Base-by-base conservation (phyloP, 331 rosid genomes). In the Stylosanthes scabra region DNA sequence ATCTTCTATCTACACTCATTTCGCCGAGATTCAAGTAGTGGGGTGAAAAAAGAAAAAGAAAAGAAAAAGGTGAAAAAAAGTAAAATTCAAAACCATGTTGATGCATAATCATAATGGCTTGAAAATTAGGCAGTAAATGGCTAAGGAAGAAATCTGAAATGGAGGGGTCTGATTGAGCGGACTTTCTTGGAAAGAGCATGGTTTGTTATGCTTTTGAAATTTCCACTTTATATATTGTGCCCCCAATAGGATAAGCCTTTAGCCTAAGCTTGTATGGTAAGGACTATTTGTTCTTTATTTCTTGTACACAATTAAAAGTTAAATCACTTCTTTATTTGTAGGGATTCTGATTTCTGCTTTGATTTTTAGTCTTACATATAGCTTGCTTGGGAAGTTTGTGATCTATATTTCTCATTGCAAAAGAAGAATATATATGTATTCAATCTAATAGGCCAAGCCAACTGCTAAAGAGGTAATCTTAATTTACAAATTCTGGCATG, bases 351-450 rank as follows among this genome's bases (percentile, higher is more conserved):
- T 45, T 55, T 54, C 15, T 68, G 37, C 82, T 63, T 80, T 68
- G 37, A 80, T 63, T 77, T 59, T 8, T 50, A 34, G 12, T 9
- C 42, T 62, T 54, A 55, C 5, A 44, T 44, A 13, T 41, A 63
- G 68, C 72, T 83, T 80, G 65, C 88, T 69, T 77, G 70, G 61
- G 31, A 74, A 46, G 68, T 25, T 51, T 80, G 52, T 60, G 56
- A 72, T 74, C 81, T 16, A 69, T 78, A 76, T 57, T 59, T 79
- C 66, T 72, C 50, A 15, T 10, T 66, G 63, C 76, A 61, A 72
- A 72, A 72, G 51, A 72, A 71, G 51, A 47, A 66, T 44, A 25
- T 15, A 45, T 71, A 69, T 27, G 15, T 44, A 8, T 44, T 7
- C 12, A 45, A 49, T 11, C 42, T 16, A 39, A 54, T 55, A 68